phyloP scores from a whole-genome alignment of 75 land plant genomes.

The Selaginella moellendorffii region DNA sequence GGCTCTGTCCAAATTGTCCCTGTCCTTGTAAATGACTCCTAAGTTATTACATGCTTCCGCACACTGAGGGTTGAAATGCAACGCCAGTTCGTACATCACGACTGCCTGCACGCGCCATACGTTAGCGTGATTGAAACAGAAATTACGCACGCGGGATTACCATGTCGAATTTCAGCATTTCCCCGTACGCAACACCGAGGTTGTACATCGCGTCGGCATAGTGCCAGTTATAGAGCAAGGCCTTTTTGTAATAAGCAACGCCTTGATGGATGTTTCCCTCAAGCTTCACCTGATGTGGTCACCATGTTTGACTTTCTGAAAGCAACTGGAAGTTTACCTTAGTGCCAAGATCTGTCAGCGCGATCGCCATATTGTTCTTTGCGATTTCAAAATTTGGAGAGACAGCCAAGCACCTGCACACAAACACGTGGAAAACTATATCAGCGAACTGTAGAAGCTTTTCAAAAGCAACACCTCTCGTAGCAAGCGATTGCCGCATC shows the following conservation, averaged over 20 bases:
- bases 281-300: conserved; percentile 96
- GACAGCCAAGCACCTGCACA: conserved; percentile 70
- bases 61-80: conserved; percentile 96
- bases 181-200: conserved; percentile 96
- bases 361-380: conserved; percentile 98
- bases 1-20: conserved; percentile 95
- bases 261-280: conserved; percentile 93
- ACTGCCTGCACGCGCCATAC: conserved; percentile 50
- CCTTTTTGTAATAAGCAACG: conserved; percentile 82
- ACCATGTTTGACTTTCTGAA: too few relatives aligned
- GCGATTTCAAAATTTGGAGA: conserved; percentile 99
- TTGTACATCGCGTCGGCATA: conserved; percentile 99
- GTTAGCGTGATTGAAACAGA: not conserved
- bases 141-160: conserved; percentile 17
- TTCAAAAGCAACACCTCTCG: conserved; percentile 68
- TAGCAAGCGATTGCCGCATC: conserved; percentile 93
- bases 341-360: conserved; percentile 92
- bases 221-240: conserved; percentile 88
- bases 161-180: conserved; percentile 94
- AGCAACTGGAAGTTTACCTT: conserved; percentile 61
- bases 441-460: conserved; percentile 12
- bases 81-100: conserved; percentile 92
- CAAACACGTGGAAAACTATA: not conserved
- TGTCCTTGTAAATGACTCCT: conserved; percentile 93
- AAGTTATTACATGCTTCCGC: conserved; percentile 98